Base-by-base conservation (phyloP, 1,284 basidiomycete species). In the Xerocomus minutiporus region DNA sequence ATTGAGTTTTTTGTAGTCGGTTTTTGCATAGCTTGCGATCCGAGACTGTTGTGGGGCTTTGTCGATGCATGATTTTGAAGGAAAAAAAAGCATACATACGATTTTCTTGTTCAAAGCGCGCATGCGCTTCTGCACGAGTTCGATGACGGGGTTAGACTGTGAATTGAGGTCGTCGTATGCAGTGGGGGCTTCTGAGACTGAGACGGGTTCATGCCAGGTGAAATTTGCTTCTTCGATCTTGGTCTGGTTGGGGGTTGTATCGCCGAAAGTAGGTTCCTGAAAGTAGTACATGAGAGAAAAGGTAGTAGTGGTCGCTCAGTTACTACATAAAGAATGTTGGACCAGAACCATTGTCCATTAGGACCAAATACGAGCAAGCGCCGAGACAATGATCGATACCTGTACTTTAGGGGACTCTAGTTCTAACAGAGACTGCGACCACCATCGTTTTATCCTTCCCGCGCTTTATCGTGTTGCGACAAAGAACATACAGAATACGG, bases 71-170 rank as follows among this genome's bases (percentile, higher is more conserved):
- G 50, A 11, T 15, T 8, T 8, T 42, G 25, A 3, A 53, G 23
- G 32, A 46, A 31, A 28, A 48, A 34, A 42, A 8, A 45, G 32
- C 79, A 20, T 20, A 20, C 86, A 62, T 66, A 91, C 92, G 57
- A 92, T 88, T 75, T 93, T 94, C 76, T 93, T 93, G 54, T 76
- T 79, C 31, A 89, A 77, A 38, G 79, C 75, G 60, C 88, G 88
- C 61, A 90, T 71, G 44, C 91, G 79, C 72, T 91, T 93, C 61
- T 78, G 76, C 53, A 93, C 71, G 57, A 93, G 76, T 44, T 93
- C 90, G 49, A 87, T 81, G 51, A 89, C 78, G 9, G 87, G 84
- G 58, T 86, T 87, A 8, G 67, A 70, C 63, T 83, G 86, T 46
- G 70, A 48, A 39, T 62, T 44, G 36, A 56, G 73, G 20, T 79